Conservation (phyloP, 352 stramenopile genomes). For the Phytophthora uliginosa region DNA sequence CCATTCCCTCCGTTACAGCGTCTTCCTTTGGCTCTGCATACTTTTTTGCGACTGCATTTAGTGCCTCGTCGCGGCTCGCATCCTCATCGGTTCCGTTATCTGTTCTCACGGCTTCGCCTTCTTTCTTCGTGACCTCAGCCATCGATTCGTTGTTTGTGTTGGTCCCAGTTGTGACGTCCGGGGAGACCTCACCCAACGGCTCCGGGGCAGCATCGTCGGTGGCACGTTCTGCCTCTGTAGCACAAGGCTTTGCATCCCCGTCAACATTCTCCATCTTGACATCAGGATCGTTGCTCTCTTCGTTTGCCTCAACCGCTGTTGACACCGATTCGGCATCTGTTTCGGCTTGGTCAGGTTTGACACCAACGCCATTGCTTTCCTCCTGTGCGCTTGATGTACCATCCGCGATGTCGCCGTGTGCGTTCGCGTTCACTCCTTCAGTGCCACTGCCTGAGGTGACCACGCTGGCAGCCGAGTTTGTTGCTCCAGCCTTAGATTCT, state of each 20-base stretch:
- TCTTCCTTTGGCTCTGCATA: neutral
- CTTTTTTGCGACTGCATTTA: neutral
- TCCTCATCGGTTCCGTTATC: neutral
- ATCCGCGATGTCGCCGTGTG: neutral
- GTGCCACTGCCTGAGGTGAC: neutral
- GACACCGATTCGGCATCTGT: slow-evolving; percentile 29
- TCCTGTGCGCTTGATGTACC: slow-evolving; percentile 1
- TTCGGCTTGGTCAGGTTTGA: slow-evolving; percentile 21
- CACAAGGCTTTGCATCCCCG: slow-evolving; percentile 4
- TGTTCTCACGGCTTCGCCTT: neutral
- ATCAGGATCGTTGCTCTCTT: slow-evolving; percentile 18
- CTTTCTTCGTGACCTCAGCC: neutral
- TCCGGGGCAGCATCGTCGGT: neutral
- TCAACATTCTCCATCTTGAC: slow-evolving; percentile 35
- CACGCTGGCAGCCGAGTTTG: neutral
- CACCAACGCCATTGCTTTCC: slow-evolving; percentile 8
- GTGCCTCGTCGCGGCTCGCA: neutral
- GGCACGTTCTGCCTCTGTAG: slow-evolving; percentile 2
- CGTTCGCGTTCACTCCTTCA: neutral
- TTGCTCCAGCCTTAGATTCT: neutral
- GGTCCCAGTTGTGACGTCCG: neutral
- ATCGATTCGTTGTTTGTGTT: slow-evolving; percentile 2
- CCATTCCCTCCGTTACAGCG: neutral
- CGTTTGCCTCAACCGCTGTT: slow-evolving; percentile 14
- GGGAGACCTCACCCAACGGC: neutral